Conservation (phyloP, 2,329 filamentous ascomycete genomes). For the Paecilomyces formosus region DNA sequence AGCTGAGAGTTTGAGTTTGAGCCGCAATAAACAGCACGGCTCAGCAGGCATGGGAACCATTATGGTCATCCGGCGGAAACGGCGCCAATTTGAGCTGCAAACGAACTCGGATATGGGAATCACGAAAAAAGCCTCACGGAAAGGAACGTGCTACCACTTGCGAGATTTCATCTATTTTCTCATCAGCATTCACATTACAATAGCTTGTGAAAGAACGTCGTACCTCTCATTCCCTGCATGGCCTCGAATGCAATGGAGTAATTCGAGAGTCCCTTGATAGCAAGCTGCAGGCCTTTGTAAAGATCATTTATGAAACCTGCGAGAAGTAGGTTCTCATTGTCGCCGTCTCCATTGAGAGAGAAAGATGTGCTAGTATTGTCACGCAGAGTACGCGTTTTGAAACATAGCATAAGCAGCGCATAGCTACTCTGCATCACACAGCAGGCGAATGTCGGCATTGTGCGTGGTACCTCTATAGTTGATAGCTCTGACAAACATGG, state of each 20-base stretch:
- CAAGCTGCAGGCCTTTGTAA: slow-evolving; percentile 11
- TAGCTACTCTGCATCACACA: slow-evolving; percentile 42
- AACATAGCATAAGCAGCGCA: slow-evolving; percentile 40
- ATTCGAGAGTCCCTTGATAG: slow-evolving; percentile 11
- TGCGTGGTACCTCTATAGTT: slow-evolving; percentile 25
- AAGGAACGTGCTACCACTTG: background rate
- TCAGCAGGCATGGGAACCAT: background rate
- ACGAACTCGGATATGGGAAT: background rate
- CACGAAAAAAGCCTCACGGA: background rate
- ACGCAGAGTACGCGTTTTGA: slow-evolving; percentile 26
- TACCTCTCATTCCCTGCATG: slow-evolving; percentile 14
- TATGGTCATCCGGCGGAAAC: background rate
- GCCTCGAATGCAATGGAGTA: slow-evolving; percentile 17
- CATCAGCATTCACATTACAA: background rate
- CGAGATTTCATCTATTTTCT: background rate
- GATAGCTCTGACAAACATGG: slow-evolving; percentile 2
- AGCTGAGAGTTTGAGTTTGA: background rate
- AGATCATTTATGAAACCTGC: slow-evolving; percentile 12
- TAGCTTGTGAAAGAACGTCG: background rate
- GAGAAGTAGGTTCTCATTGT: background rate
- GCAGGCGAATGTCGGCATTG: slow-evolving; percentile 41
- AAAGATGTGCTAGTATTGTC: slow-evolving; percentile 15
- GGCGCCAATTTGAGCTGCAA: background rate
- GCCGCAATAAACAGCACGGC: background rate
- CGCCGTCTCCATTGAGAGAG: slow-evolving; percentile 7